phyloP scores from a whole-genome alignment of 495 filamentous ascomycete species.

The Immersiella caudata region DNA sequence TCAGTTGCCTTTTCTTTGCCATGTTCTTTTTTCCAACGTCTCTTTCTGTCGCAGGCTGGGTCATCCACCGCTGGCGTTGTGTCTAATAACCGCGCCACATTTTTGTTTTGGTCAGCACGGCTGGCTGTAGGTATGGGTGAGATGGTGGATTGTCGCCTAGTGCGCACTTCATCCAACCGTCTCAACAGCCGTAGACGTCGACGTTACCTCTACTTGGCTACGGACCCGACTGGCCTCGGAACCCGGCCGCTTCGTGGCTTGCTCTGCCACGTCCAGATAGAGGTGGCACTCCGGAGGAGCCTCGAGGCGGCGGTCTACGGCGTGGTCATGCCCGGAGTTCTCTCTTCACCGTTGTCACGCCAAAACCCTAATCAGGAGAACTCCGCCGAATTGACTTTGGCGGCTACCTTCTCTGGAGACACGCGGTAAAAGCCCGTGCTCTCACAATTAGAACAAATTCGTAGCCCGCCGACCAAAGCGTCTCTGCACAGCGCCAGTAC shows the following conservation, averaged over 20 bases:
- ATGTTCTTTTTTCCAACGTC: neutral
- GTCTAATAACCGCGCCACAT: neutral
- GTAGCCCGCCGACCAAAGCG: too few species aligned
- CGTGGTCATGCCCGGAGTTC: neutral
- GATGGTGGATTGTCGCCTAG: too few species aligned
- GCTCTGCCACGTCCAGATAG: neutral
- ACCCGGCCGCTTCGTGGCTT: neutral
- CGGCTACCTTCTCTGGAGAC: neutral
- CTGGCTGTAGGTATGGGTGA: neutral
- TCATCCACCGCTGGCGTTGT: neutral
- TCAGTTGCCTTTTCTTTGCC: conserved; percentile 1
- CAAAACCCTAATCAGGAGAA: neutral
- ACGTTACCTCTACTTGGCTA: neutral
- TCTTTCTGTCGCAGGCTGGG: neutral
- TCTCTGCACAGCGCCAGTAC: neutral
- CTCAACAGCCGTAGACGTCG: neutral
- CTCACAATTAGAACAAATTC: neutral
- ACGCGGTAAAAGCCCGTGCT: neutral
- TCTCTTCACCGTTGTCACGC: neutral
- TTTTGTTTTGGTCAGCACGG: neutral
- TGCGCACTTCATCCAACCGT: too few species aligned
- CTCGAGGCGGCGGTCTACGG: neutral
- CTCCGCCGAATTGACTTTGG: neutral
- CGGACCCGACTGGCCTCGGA: neutral
- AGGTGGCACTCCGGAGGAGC: neutral